Evolutionary conservation across 352 stramenopile genomes (phyloP), one percentile per base, ranked within the genome.

Genomic region (Pythium biforme): DNA sequence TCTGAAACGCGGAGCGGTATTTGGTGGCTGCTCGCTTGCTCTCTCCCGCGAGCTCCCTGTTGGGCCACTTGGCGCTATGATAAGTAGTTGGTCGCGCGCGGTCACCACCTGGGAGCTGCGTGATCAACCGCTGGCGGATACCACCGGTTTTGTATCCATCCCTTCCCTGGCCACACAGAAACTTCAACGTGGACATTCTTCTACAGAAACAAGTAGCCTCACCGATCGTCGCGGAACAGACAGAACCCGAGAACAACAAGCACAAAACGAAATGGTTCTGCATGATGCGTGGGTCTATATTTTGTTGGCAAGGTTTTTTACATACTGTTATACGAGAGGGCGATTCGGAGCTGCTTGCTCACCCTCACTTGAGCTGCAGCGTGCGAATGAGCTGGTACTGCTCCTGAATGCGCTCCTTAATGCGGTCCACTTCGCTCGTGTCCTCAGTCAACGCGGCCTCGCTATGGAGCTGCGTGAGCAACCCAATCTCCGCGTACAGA

Each of bases 321-420:
- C 9, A 43, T 43, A 43, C 37, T 43, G 9, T 43, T 43, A 43
- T 43, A 43, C 37, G 37, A 43, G 37, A 17, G 31, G 31, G 7
- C 8, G 31, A 37, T 8, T 10, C 29, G 29, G 29, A 37, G 31
- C 8, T 15, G 49, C 17, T 27, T n/a, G n/a, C n/a, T n/a, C n/a
- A n/a, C n/a, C n/a, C n/a, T 31, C 19, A 59, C 50, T 69, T 63
- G 47, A 69, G 48, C 62, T 69, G 55, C 9, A 69, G 54, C 11
- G 49, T 39, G 14, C 62, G 62, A 12, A 69, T 57, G 33, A 69
- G 54, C n/a, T 69, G 47, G 54, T 69, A 69, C 54, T 69, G 62
- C 25, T 69, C 54, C 50, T 69, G 48, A 48, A 69, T 69, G 19
- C 43, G 62, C 14, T 40, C 48, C 48, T 69, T 59, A 31, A 69